Percentiles rank a stretch among this genome's conserved stretches.
phyloP scores from a whole-genome alignment of 169 alveolate species.

The Prorocentrum cordatum region DNA sequence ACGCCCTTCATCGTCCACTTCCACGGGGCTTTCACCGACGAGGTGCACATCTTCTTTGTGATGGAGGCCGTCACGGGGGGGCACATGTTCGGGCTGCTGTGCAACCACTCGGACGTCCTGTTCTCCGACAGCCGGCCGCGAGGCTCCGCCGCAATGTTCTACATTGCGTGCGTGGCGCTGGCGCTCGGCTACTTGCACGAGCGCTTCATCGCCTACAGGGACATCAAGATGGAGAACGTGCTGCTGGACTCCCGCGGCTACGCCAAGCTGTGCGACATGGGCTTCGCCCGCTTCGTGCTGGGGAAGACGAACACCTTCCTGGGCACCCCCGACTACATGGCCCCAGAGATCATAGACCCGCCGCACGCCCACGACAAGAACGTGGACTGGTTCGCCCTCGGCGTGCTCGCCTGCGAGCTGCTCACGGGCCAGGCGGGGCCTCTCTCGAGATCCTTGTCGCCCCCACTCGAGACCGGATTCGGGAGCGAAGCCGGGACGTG shows the following conservation, averaged over 20 bases:
- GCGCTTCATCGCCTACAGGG: constrained; percentile 51
- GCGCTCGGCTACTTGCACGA: constrained; percentile 46
- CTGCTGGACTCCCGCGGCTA: constrained; percentile 48
- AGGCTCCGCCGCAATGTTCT: neutral
- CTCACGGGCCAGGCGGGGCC: too few relatives aligned
- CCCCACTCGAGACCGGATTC: too few relatives aligned
- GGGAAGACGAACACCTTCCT: constrained; percentile 43
- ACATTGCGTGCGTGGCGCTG: neutral
- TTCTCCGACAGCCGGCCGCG: neutral
- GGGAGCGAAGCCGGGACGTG: too few relatives aligned
- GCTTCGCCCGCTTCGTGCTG: constrained; percentile 56
- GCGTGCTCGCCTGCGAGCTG: constrained; percentile 26
- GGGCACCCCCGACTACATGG: constrained; percentile 63
- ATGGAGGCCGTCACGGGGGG: neutral
- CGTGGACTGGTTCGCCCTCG: constrained; percentile 66
- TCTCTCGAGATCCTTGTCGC: too few relatives aligned
- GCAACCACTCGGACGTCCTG: neutral
- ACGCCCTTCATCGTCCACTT: neutral
- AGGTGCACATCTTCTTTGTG: neutral
- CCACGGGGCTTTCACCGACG: neutral
- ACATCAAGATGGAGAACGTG: constrained; percentile 41
- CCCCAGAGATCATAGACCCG: constrained; percentile 27
- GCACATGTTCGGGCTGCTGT: neutral
- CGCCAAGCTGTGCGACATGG: constrained; percentile 58
- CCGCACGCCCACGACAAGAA: too few relatives aligned